phyloP scores from a whole-genome alignment of 345 rosid genomes.

The Populus nigra region DNA sequence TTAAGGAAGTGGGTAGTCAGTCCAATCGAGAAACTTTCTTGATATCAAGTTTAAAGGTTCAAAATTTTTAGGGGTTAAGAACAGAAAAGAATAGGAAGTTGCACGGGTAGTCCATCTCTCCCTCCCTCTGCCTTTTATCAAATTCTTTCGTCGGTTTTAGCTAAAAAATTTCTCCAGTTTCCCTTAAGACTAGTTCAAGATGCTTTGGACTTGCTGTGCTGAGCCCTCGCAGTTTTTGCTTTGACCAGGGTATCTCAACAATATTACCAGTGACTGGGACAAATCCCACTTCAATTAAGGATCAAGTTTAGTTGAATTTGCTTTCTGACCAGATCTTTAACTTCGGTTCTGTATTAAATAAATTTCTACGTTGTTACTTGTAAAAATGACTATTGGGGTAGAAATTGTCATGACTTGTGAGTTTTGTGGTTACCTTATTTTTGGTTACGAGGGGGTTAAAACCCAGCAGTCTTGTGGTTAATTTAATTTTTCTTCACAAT shows the following conservation, averaged over 20 bases:
- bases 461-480: not conserved
- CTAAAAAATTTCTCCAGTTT: constrained; percentile 3
- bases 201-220: not conserved
- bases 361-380: not conserved
- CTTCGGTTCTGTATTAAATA: not conserved
- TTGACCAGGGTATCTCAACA: not conserved
- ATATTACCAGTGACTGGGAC: not conserved
- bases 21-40: constrained; percentile 2
- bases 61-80: not conserved
- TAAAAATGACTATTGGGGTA: not conserved
- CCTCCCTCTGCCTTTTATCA: not conserved
- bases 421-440: not conserved
- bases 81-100: not conserved
- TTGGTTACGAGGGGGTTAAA: not conserved
- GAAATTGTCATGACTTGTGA: not conserved
- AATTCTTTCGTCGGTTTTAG: not conserved
- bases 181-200: constrained; percentile 21
- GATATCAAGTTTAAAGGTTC: not conserved
- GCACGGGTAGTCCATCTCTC: constrained; percentile 11
- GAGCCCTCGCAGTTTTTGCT: not conserved
- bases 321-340: not conserved
- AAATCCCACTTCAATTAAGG: not conserved
- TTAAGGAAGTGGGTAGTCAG: constrained; percentile 4
- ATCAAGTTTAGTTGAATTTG: not conserved
- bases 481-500: not conserved